Conservation (phyloP, 2,329 filamentous ascomycete genomes). For the Dactylellina parvicollis region DNA sequence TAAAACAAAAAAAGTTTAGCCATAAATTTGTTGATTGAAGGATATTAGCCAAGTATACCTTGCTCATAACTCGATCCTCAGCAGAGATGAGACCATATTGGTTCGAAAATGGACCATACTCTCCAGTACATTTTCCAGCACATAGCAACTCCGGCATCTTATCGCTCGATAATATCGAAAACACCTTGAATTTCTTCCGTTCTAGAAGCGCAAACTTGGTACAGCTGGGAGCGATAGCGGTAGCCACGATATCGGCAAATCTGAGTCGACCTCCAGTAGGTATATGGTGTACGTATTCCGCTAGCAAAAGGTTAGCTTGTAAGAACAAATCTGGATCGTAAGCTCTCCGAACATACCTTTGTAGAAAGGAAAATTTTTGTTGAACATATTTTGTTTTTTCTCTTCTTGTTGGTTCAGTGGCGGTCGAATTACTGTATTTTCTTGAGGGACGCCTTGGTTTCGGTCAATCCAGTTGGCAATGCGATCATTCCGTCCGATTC, state of each 20-base stretch:
- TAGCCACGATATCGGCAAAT: conserved; percentile 51
- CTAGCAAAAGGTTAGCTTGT: conserved; percentile 32
- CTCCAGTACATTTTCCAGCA: conserved; percentile 42
- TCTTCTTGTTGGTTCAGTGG: conserved; percentile 45
- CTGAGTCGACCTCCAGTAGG: conserved; percentile 35
- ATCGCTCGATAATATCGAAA: conserved; percentile 49
- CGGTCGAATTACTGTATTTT: conserved; percentile 48
- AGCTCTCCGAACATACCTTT: conserved; percentile 21
- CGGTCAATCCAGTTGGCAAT: conserved; percentile 51
- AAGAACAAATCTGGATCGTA: not conserved
- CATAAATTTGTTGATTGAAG: not conserved
- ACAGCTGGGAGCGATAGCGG: conserved; percentile 46
- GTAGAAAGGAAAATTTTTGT: conserved; percentile 53
- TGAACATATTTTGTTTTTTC: conserved; percentile 41
- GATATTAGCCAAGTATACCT: conserved; percentile 7
- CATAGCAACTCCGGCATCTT: conserved; percentile 47
- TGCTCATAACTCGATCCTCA: conserved; percentile 51
- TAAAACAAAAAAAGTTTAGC: conserved; percentile 6
- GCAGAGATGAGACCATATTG: conserved; percentile 42
- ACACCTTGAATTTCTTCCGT: conserved; percentile 52
- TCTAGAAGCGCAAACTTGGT: conserved; percentile 48
- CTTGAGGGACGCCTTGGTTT: conserved; percentile 46
- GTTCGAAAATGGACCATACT: conserved; percentile 47
- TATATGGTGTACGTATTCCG: conserved; percentile 53
- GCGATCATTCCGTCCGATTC: conserved; percentile 31